Evolutionary conservation across 2,329 filamentous ascomycete genomes (phyloP).

Genomic region (Ceratocystiopsis brevicomis): DNA sequence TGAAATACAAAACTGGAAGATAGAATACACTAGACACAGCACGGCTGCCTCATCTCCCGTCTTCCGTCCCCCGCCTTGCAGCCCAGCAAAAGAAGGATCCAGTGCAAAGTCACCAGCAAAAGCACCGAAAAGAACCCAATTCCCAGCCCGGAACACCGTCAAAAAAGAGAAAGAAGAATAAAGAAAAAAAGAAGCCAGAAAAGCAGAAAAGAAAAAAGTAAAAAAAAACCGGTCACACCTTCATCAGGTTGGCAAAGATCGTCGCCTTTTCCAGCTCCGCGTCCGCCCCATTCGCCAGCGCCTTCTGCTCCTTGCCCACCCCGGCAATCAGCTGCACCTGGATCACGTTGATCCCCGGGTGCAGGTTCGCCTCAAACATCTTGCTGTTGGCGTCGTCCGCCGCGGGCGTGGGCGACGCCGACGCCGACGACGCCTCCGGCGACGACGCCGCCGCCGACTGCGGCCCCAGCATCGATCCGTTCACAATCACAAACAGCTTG

Average conservation of each 20-base stretch:
- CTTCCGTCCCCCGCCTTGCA: too few species aligned
- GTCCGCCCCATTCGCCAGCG: conserved; percentile 36
- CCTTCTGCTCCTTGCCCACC: conserved; percentile 36
- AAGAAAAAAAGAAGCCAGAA: not conserved
- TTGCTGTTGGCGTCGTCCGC: conserved; percentile 39
- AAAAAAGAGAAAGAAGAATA: not conserved
- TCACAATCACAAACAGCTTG: conserved; percentile 56
- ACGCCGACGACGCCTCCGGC: conserved; percentile 32
- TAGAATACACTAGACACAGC: too few species aligned
- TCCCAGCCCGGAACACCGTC: too few species aligned
- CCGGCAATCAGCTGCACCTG: conserved; percentile 62
- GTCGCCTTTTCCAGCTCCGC: conserved; percentile 65
- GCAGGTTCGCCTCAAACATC: conserved; percentile 57
- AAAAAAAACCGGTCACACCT: conserved; percentile 7
- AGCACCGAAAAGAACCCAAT: not conserved
- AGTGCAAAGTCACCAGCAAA: too few species aligned
- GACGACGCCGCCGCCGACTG: conserved; percentile 32
- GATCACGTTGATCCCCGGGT: conserved; percentile 56
- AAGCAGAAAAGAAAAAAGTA: not conserved
- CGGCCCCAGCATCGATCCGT: conserved; percentile 41
- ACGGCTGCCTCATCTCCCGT: too few species aligned
- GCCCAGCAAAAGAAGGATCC: too few species aligned
- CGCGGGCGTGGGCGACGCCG: conserved; percentile 30
- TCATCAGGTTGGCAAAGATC: conserved; percentile 53
- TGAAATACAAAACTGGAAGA: too few species aligned